Percentiles rank a stretch among this genome's conserved stretches.
These are phyloP conservation scores for Cardamine occulta DNA, from an alignment of 345 rosid species.

Conservation along the genomic window DNA sequence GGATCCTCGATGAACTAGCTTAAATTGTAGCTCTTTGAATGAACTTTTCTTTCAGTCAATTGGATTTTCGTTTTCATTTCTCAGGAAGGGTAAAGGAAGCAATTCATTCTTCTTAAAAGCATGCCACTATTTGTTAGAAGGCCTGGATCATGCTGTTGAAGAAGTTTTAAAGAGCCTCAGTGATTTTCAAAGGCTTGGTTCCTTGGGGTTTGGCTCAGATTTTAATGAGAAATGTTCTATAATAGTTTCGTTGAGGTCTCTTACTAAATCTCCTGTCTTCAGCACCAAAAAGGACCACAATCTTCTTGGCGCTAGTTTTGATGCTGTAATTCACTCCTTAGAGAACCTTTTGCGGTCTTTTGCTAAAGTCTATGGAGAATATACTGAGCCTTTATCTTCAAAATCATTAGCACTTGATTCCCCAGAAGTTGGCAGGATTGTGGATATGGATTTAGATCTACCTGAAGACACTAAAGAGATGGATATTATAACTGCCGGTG, in stretches of 20 bases:
- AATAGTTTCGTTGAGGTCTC: slow-evolving; percentile 64
- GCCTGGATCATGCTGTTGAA: slow-evolving; percentile 60
- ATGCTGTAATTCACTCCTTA: slow-evolving; percentile 55
- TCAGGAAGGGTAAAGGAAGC: slow-evolving; percentile 64
- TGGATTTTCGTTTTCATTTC: slow-evolving; percentile 24
- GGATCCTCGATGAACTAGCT: slow-evolving; percentile 14
- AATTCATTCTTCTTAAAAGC: slow-evolving; percentile 61
- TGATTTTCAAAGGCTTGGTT: slow-evolving; percentile 59
- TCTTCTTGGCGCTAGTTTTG: slow-evolving; percentile 48
- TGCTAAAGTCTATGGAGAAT: slow-evolving; percentile 56
- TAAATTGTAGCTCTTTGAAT: slow-evolving; percentile 4
- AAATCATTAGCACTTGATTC: slow-evolving; percentile 50
- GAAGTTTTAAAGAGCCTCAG: slow-evolving; percentile 48
- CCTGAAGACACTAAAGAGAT: slow-evolving; percentile 60
- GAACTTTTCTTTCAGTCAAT: slow-evolving; percentile 22
- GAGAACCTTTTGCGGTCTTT: slow-evolving; percentile 67
- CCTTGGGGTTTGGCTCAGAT: slow-evolving; percentile 51
- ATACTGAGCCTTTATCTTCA: slow-evolving; percentile 45
- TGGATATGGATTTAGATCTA: slow-evolving; percentile 85
- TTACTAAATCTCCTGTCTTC: slow-evolving; percentile 63
- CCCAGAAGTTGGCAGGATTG: slow-evolving; percentile 58
- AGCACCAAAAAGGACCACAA: slow-evolving; percentile 46
- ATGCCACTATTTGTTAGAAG: slow-evolving; percentile 56
- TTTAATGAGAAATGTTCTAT: slow-evolving; percentile 49
- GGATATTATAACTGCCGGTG: slow-evolving; percentile 55